phyloP scores from a whole-genome alignment of 352 stramenopile genomes.

The Phytophthora foliorum region DNA sequence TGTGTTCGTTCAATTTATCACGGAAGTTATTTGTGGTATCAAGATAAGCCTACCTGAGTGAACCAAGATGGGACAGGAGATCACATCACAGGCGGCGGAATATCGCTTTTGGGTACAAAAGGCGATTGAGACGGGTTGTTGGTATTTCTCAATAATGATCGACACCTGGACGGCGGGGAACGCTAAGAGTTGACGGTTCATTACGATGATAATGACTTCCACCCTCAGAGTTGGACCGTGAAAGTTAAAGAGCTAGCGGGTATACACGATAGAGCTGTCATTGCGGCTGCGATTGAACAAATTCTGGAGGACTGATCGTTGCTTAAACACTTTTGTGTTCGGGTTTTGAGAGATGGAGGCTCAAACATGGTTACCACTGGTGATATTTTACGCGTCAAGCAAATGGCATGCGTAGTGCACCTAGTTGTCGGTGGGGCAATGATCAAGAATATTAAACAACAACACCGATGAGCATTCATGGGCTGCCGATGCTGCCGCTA shows the following conservation, averaged over 20 bases:
- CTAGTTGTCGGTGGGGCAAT: slow-evolving; percentile 5
- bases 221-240: slow-evolving; percentile 13
- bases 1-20: slow-evolving; percentile 21
- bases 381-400: background rate
- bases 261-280: background rate
- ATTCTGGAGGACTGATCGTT: slow-evolving; percentile 14
- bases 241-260: background rate
- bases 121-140: slow-evolving; percentile 1
- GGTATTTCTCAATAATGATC: slow-evolving; percentile 16
- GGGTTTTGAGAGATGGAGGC: slow-evolving; percentile 11
- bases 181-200: slow-evolving; percentile 19
- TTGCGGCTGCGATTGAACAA: slow-evolving; percentile 7
- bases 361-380: slow-evolving; percentile 21
- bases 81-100: background rate
- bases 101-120: background rate
- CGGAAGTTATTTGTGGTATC: slow-evolving; percentile 2
- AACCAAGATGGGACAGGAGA: slow-evolving; percentile 15
- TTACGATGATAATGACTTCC: slow-evolving; percentile 3
- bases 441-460: slow-evolving; percentile 7
- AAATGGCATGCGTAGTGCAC: slow-evolving; percentile 20
- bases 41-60: slow-evolving; percentile 4
- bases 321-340: background rate
- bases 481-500: background rate
- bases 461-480: background rate
- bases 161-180: slow-evolving; percentile 24